phyloP scores from a whole-genome alignment of 2,329 filamentous ascomycete genomes.

The Apiospora rasikravindrae region DNA sequence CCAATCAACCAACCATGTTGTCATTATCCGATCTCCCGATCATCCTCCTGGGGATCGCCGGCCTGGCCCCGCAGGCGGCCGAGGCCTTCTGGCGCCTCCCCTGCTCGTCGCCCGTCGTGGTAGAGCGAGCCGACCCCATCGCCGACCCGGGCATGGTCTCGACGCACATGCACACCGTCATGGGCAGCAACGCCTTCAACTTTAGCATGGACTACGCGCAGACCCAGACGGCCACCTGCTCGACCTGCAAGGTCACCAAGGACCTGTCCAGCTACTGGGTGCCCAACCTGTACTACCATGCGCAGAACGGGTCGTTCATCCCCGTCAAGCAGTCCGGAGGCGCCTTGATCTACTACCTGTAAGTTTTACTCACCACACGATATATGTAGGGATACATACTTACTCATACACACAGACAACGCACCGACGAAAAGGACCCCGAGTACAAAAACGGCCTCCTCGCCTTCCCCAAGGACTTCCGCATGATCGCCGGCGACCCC shows the following conservation, averaged over 20 bases:
- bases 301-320: conserved; percentile 61
- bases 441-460: conserved; percentile 53
- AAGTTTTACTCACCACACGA: conserved; percentile 27
- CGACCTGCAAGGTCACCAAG: conserved; percentile 65
- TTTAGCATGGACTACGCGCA: conserved; percentile 57
- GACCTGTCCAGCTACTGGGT: conserved; percentile 75
- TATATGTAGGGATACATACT: not conserved
- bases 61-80: conserved; percentile 23
- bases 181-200: conserved; percentile 66
- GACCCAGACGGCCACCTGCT: conserved; percentile 62
- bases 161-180: conserved; percentile 64
- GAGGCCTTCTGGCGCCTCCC: conserved; percentile 34
- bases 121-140: conserved; percentile 64
- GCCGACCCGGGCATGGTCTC: conserved; percentile 58
- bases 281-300: conserved; percentile 58
- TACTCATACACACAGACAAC: conserved; percentile 39
- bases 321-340: conserved; percentile 49
- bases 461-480: conserved; percentile 66
- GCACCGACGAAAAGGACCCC: conserved; percentile 44
- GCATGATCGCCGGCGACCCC: conserved; percentile 69
- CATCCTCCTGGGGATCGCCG: conserved; percentile 24
- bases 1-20: not conserved
- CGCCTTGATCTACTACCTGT: conserved; percentile 62
- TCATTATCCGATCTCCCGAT: not conserved
- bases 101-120: conserved; percentile 32